phyloP scores from a whole-genome alignment of 495 filamentous ascomycete genomes.

The Daldinia decipiens region DNA sequence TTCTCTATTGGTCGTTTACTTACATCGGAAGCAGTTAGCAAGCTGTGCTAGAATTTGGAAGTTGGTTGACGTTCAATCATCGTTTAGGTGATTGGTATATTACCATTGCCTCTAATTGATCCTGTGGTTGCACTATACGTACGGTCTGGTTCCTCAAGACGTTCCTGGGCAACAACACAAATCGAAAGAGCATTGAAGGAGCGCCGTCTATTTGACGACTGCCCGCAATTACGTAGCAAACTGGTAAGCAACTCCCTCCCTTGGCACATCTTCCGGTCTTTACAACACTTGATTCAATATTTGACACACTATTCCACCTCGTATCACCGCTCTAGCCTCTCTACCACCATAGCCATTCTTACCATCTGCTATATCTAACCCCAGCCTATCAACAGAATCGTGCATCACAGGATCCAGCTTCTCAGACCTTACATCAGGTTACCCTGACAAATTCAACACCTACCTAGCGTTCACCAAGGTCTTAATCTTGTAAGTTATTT shows the following conservation, averaged over 20 bases:
- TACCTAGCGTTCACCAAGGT: not conserved
- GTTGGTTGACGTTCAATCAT: not conserved
- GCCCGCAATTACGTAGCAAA: not conserved
- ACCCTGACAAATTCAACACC: not conserved
- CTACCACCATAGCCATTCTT: not conserved
- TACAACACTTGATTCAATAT: not conserved
- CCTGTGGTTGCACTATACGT: conserved; percentile 1
- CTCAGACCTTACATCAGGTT: not conserved
- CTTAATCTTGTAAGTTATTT: not conserved
- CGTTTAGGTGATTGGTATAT: not conserved
- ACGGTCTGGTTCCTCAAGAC: not conserved
- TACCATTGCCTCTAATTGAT: not conserved
- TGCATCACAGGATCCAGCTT: not conserved
- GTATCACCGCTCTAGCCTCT: not conserved
- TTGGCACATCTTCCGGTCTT: not conserved
- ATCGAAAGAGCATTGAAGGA: not conserved
- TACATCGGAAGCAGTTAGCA: not conserved
- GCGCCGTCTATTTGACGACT: not conserved
- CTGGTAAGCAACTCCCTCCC: conserved; percentile 5
- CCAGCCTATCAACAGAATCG: not conserved
- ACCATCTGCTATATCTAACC: not conserved
- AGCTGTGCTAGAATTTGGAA: not conserved
- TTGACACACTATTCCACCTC: not conserved
- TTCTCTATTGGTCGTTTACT: not conserved
- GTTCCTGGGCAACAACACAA: not conserved